phyloP scores from a whole-genome alignment of 345 rosid genomes.

The Cardamine resedifolia region DNA sequence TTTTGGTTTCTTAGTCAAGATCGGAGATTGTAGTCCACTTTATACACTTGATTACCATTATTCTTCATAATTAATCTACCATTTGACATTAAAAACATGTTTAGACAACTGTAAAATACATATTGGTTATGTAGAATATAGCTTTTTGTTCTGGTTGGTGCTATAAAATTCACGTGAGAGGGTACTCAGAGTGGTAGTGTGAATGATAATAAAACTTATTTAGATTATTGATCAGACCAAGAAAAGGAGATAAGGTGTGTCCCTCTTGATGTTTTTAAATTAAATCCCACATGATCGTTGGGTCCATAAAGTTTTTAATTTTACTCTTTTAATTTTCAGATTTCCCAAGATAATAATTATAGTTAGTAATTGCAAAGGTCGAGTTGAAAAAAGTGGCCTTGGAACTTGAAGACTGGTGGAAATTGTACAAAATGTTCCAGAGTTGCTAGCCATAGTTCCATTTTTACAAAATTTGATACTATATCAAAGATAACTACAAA shows the following conservation, averaged over 20 bases:
- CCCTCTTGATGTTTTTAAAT: conserved; percentile 28
- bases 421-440: conserved; percentile 27
- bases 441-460: conserved; percentile 31
- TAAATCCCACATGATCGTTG: conserved; percentile 32
- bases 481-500: not conserved
- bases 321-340: conserved; percentile 12
- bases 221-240: conserved; percentile 18
- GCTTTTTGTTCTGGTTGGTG: not conserved
- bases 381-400: conserved; percentile 16
- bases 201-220: conserved; percentile 16
- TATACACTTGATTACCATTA: not conserved
- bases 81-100: not conserved
- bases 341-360: conserved; percentile 11
- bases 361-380: conserved; percentile 20
- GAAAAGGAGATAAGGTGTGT: conserved; percentile 32
- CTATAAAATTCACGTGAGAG: conserved; percentile 22
- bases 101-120: not conserved
- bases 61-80: conserved; percentile 6
- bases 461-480: not conserved
- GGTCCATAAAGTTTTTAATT: conserved; percentile 9
- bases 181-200: conserved; percentile 11
- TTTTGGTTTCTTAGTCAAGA: conserved; percentile 1
- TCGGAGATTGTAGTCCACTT: not conserved
- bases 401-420: conserved; percentile 39
- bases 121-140: not conserved